Percentiles rank a stretch among this genome's conserved stretches.
Conservation (phyloP, 2,329 filamentous ascomycete genomes). For the Talaromyces rugulosus region DNA sequence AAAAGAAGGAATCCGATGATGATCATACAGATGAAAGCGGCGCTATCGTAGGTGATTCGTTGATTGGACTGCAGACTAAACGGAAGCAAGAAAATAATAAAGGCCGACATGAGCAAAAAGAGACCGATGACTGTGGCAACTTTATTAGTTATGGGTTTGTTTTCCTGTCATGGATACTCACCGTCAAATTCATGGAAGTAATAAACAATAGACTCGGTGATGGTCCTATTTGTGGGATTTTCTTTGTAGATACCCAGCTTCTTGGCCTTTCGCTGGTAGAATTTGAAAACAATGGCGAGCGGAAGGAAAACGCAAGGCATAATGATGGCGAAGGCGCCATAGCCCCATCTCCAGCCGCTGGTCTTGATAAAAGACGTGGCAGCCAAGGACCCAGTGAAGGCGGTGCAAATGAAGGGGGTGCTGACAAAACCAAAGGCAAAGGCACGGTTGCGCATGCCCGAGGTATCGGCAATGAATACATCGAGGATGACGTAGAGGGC, state of each 20-base stretch:
- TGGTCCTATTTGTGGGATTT: constrained; percentile 43
- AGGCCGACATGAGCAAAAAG: constrained; percentile 57
- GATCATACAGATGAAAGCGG: constrained; percentile 48
- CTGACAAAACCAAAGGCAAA: constrained; percentile 57
- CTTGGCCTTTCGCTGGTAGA: constrained; percentile 56
- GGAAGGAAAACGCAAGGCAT: constrained; percentile 54
- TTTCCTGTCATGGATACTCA: constrained; percentile 25
- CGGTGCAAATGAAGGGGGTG: constrained; percentile 61
- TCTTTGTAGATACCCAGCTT: constrained; percentile 50
- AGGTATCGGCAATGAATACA: constrained; percentile 62
- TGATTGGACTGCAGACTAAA: constrained; percentile 53
- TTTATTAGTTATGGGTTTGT: constrained; percentile 45
- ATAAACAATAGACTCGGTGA: constrained; percentile 45
- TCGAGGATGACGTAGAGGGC: constrained; percentile 54
- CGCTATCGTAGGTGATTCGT: constrained; percentile 39
- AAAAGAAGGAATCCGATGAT: constrained; percentile 54
- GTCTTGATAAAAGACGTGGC: constrained; percentile 47
- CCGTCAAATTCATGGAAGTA: constrained; percentile 62
- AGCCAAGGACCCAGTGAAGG: constrained; percentile 51
- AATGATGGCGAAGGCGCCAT: constrained; percentile 59
- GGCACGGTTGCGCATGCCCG: constrained; percentile 56
- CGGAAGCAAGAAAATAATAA: constrained; percentile 62
- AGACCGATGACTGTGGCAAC: constrained; percentile 48
- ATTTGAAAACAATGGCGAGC: constrained; percentile 51
- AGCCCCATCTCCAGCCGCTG: constrained; percentile 60